phyloP scores from a whole-genome alignment of 805 yeast genomes.

The Sugiyamaella lignohabitans region DNA sequence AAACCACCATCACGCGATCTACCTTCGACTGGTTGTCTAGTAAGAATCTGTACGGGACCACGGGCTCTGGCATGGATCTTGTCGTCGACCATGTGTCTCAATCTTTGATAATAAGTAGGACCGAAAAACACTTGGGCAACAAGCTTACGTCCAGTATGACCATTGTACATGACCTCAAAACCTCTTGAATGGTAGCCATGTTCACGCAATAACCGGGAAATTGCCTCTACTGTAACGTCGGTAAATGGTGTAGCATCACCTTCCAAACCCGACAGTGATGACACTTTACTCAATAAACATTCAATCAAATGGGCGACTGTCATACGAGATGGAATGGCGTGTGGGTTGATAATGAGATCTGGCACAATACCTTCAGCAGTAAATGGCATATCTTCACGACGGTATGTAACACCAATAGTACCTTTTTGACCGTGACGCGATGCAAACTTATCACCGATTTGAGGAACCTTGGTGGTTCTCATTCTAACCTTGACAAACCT shows the following conservation, averaged over 20 bases:
- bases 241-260: constrained; percentile 99
- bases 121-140: constrained; percentile 99
- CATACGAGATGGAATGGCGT: constrained; percentile 99
- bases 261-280: constrained; percentile 89
- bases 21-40: constrained; percentile 99
- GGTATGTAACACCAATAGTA: constrained; percentile 97
- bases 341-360: constrained; percentile 95
- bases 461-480: constrained; percentile 98
- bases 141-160: constrained; percentile 96
- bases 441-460: constrained; percentile 98
- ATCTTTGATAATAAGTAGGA: constrained; percentile 98
- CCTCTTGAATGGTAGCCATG: constrained; percentile 98
- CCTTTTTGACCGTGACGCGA: constrained; percentile 99
- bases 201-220: constrained; percentile 83
- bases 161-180: constrained; percentile 96
- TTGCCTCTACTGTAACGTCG: constrained; percentile 96
- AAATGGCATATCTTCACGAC: constrained; percentile 99
- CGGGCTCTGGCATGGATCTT: constrained; percentile 98
- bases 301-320: constrained; percentile 99
- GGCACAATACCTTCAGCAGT: constrained; percentile 94
- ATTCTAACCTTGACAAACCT: constrained; percentile 96
- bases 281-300: constrained; percentile 92
- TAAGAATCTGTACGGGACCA: constrained; percentile 96
- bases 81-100: constrained; percentile 99
- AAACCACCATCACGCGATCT: constrained; percentile 98